phyloP scores from a whole-genome alignment of 495 filamentous ascomycete genomes.

The Hyaloscypha finlandica region DNA sequence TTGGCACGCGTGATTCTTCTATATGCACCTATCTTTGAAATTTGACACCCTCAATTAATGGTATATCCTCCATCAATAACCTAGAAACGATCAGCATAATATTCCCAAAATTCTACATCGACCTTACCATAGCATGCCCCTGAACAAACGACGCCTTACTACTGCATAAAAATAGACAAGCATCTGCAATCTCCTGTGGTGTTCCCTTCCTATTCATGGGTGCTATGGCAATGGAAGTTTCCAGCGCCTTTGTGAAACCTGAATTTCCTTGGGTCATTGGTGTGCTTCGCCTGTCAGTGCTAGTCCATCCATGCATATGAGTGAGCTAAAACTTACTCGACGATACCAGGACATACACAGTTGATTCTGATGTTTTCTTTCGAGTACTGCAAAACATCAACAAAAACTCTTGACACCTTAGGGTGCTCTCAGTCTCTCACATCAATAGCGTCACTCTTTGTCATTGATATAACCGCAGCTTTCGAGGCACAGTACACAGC shows the following conservation, averaged over 20 bases:
- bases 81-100: conserved; percentile 6
- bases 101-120: too few relatives aligned
- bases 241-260: conserved; percentile 34
- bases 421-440: conserved; percentile 19
- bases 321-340: conserved; percentile 34
- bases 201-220: conserved; percentile 54
- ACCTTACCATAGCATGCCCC: conserved; percentile 44
- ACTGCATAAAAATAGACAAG: conserved; percentile 50
- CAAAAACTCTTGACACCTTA: neutral
- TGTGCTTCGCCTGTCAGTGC: conserved; percentile 31
- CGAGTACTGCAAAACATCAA: conserved; percentile 15
- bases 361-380: conserved; percentile 53
- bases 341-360: conserved; percentile 54
- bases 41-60: conserved; percentile 14
- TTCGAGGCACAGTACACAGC: conserved; percentile 52
- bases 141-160: conserved; percentile 52
- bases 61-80: conserved; percentile 27
- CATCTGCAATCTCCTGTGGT: conserved; percentile 52
- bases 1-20: too few relatives aligned
- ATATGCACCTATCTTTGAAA: too few relatives aligned
- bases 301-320: too few relatives aligned
- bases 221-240: conserved; percentile 44
- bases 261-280: conserved; percentile 45
- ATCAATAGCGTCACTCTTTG: conserved; percentile 34
- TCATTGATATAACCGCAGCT: conserved; percentile 49